These are phyloP conservation scores for Xylariaceae sp. DNA, from an alignment of 2,329 filamentous ascomycete species.

Conservation along the genomic window DNA sequence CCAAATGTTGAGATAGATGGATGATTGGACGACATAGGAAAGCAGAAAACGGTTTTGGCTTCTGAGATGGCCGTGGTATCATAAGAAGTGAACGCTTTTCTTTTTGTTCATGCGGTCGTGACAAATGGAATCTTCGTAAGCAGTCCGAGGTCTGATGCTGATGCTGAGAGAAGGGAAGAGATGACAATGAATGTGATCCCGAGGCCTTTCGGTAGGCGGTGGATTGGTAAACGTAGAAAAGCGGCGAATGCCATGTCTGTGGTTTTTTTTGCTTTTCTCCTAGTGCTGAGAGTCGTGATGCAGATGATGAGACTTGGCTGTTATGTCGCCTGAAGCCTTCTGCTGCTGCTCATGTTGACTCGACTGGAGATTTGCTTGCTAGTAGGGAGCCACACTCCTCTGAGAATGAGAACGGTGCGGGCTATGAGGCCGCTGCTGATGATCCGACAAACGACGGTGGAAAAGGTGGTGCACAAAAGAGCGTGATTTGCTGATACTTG, in stretches of 20 bases:
- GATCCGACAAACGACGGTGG: conserved; percentile 38
- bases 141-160: not conserved
- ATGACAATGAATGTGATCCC: not conserved
- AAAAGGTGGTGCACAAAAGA: conserved; percentile 39
- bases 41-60: not conserved
- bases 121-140: not conserved
- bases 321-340: conserved; percentile 13
- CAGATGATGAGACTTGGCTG: conserved; percentile 5
- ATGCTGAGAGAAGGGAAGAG: not conserved
- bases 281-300: conserved; percentile 2
- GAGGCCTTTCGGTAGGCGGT: not conserved
- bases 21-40: not conserved
- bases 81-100: not conserved
- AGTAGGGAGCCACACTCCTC: conserved; percentile 36
- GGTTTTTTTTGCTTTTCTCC: conserved; percentile 5
- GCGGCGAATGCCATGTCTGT: conserved; percentile 5
- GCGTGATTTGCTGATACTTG: conserved; percentile 24
- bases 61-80: not conserved
- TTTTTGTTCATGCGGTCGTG: not conserved
- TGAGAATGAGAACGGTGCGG: conserved; percentile 37
- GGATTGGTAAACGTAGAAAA: conserved; percentile 3
- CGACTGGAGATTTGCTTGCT: conserved; percentile 8
- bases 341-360: conserved; percentile 11
- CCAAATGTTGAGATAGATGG: not conserved
- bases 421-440: conserved; percentile 29